Base-by-base conservation (phyloP, 2,329 filamentous ascomycete genomes). In the Alternaria sp. region DNA sequence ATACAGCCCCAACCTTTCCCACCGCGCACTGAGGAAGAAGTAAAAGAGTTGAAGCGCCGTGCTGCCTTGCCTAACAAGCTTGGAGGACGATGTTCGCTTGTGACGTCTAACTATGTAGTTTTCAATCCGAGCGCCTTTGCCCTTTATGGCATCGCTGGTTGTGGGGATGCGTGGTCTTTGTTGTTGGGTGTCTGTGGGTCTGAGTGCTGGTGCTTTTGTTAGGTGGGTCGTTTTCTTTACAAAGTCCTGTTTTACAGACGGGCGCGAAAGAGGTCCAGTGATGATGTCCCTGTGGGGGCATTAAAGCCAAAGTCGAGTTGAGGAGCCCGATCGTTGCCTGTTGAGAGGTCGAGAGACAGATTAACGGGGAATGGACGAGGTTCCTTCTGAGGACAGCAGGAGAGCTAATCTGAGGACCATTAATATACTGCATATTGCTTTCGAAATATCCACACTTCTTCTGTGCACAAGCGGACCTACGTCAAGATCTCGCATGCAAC, bases 331-430 rank as follows among this genome's bases (percentile, higher is more conserved):
- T 51, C 46, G 61, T 57, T 62, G 54, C 28, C 57, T 64, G 60
- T 61, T 60, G 46, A 55, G 53, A 57, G 54, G 59, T 51, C 36
- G 59, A 59, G 30, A 63, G 61, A 61, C 57, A 47, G 28, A 60
- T 34, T 54, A 49, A 64, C 56, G 51, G 62, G 61, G 41, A 57
- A 41, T 39, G 48, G 46, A 51, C 62, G 69, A 65, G 70, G 73
- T 66, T 67, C 69, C 58, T 69, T 64, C 60, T 75, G 72, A 73
- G 70, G 67, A 75, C 72, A 70, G 69, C 65, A 66, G 62, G 73
- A 75, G 73, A 75, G 73, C 73, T 75, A 72, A 74, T 75, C 73
- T 75, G 73, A 75, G 73, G 73, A 72, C 68, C 64, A 51, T 51
- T 9, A 64, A 62, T 62, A 47, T n/a, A 59, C 43, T 51, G 7